phyloP scores from a whole-genome alignment of 2,329 filamentous ascomycete genomes.

The Coniella lustricola region DNA sequence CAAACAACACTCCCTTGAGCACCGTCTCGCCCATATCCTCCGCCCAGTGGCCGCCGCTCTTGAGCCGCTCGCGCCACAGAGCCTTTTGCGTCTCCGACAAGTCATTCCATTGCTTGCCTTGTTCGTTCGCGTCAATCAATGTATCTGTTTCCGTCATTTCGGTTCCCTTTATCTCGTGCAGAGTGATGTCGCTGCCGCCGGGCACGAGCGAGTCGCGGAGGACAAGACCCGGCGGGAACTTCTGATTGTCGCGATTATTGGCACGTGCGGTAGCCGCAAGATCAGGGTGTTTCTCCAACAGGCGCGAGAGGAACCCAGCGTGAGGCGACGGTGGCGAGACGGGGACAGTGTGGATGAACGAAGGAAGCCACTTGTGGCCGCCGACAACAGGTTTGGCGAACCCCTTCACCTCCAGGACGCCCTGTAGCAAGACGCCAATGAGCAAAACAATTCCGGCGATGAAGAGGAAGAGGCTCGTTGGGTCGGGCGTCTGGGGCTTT shows the following conservation, averaged over 20 bases:
- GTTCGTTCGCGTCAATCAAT: no score
- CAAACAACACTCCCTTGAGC: constrained; percentile 71
- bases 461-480: constrained; percentile 43
- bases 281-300: constrained; percentile 6
- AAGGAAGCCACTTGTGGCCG: constrained; percentile 43
- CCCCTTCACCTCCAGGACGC: constrained; percentile 58
- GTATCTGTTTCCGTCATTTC: no score
- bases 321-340: neutral
- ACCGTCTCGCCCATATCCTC: constrained; percentile 70
- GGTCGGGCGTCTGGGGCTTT: constrained; percentile 45
- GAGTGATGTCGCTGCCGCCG: constrained; percentile 26
- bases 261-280: neutral
- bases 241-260: no score
- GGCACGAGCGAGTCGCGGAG: constrained; percentile 20
- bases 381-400: constrained; percentile 49
- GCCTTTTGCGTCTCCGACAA: constrained; percentile 54
- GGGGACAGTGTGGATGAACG: constrained; percentile 28
- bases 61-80: constrained; percentile 63
- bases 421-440: constrained; percentile 55
- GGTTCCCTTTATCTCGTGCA: constrained; percentile 31
- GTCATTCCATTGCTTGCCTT: constrained; percentile 68
- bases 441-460: constrained; percentile 52
- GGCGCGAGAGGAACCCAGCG: constrained; percentile 10
- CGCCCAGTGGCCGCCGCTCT: constrained; percentile 66
- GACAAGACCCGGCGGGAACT: constrained; percentile 9